Evolutionary conservation across 352 stramenopile species (phyloP), one percentile per base, ranked within the genome.

Genomic region (Phytophthora sp.): DNA sequence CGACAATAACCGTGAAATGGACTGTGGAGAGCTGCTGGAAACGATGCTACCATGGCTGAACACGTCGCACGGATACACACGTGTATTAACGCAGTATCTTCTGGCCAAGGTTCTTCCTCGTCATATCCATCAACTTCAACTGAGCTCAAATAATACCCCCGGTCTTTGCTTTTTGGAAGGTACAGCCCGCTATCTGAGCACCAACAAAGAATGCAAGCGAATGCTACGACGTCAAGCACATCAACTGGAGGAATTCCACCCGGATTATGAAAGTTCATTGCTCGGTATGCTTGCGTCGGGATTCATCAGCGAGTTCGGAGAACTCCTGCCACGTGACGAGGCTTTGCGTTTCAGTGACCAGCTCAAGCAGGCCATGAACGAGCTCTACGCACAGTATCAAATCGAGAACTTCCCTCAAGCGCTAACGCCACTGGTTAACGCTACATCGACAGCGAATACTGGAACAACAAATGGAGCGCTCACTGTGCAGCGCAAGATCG

Each of bases 121-220:
- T 8, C 85, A 87, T 23, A 39, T 93, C 20, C 73, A 89, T 39
- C 66, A 79, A 20, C 66, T 71, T 2, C 35, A 66, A 26, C 29
- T 60, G 20, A 44, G 20, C 41, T 60, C 31, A 26, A 63, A 15
- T 4, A 38, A 61, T 24, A 51, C 58, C 9, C 63, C 74, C 1
- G 76, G 82, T 31, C 44, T 84, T 23, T 52, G 59, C 5, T 91
- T 93, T 21, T 68, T 93, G 16, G 46, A 81, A 41, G 67, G 76
- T 0, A 87, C 85, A 7, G 70, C 76, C 24, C 65, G 72, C 13
- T 95, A 85, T 58, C 30, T 95, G 52, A 95, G 82, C 55, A 76
- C 84, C 39, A 95, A 93, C 70, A 93, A 93, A 63, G 86, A 95
- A 46, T 81, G 74, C 64, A 95, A 93, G 54, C 79, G 86, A 45